Conservation (phyloP, 768 basidiomycete genomes). For the Podaxis sp. region DNA sequence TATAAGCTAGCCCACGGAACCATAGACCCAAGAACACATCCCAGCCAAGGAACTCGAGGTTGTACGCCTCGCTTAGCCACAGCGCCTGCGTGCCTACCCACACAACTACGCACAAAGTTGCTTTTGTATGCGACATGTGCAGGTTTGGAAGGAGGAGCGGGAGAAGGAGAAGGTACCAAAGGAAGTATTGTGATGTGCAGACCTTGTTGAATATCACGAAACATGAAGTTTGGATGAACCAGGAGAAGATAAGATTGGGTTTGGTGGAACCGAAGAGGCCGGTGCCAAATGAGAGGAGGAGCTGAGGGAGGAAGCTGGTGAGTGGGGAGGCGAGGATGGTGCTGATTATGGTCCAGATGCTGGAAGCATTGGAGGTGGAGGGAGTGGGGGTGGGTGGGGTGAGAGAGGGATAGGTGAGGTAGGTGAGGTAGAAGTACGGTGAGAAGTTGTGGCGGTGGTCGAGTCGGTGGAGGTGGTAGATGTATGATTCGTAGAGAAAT, state of each 20-base stretch:
- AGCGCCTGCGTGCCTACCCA: conserved; percentile 82
- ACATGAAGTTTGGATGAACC: conserved; percentile 86
- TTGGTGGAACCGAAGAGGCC: conserved; percentile 65
- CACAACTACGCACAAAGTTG: conserved; percentile 36
- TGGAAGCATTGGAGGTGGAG: conserved; percentile 15
- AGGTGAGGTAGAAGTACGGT: conserved; percentile 93
- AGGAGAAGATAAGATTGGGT: conserved; percentile 69
- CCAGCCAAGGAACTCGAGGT: conserved; percentile 81
- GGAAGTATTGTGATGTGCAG: conserved; percentile 98
- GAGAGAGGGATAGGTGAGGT: conserved; percentile 69
- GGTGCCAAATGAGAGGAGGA: conserved; percentile 61
- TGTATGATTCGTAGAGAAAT: conserved; percentile 86
- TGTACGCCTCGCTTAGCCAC: conserved; percentile 91
- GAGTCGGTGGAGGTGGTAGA: conserved; percentile 86
- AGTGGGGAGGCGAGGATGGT: conserved; percentile 64
- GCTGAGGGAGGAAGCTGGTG: conserved; percentile 81
- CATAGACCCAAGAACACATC: conserved; percentile 75
- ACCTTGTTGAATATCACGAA: conserved; percentile 99
- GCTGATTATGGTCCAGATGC: conserved; percentile 22
- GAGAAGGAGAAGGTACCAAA: conserved; percentile 91
- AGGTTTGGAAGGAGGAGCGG: conserved; percentile 76
- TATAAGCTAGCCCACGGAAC: conserved; percentile 71
- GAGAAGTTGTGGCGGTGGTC: conserved; percentile 99
- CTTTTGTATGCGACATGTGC: conserved; percentile 40
- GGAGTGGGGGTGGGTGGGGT: conserved; percentile 14